Conservation (phyloP, 2,329 filamentous ascomycete genomes). For the Pezicula radicicola region DNA sequence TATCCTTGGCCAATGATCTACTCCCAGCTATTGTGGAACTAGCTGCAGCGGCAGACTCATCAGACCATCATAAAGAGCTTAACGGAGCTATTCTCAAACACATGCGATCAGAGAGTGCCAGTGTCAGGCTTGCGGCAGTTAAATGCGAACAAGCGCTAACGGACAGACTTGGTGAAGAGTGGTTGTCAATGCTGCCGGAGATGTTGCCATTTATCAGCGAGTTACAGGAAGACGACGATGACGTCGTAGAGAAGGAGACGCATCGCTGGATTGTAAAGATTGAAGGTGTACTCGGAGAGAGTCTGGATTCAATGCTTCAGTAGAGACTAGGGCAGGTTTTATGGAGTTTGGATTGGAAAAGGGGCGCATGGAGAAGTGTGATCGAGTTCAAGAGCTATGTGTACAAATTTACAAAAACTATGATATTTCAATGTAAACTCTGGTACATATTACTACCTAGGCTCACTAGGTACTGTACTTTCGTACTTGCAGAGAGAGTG, state of each 20-base stretch:
- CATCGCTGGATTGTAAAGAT: conserved; percentile 88
- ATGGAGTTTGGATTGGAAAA: conserved; percentile 1
- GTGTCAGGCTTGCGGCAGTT: conserved; percentile 77
- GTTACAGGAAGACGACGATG: conserved; percentile 93
- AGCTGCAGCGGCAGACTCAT: conserved; percentile 75
- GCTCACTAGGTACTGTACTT: too few relatives aligned
- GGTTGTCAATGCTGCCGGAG: conserved; percentile 86
- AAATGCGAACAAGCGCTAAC: conserved; percentile 79
- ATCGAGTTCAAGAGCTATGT: too few relatives aligned
- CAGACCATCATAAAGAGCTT: conserved; percentile 87
- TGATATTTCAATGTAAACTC: too few relatives aligned
- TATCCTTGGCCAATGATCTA: conserved; percentile 49
- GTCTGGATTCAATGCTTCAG: conserved; percentile 86
- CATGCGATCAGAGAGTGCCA: conserved; percentile 68
- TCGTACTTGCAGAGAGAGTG: too few relatives aligned
- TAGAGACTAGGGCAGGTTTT: conserved; percentile 36
- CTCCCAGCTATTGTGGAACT: conserved; percentile 78
- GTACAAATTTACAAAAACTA: too few relatives aligned
- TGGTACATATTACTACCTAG: too few relatives aligned
- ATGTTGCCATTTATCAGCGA: conserved; percentile 97
- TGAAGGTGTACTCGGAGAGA: conserved; percentile 86
- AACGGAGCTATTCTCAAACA: conserved; percentile 76
- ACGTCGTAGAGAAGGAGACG: conserved; percentile 86
- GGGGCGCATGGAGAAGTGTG: not conserved
- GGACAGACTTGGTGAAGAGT: conserved; percentile 83